These are phyloP conservation scores for Eleusine coracana DNA, from an alignment of 176 grass and related monocot genomes.

Conservation along the genomic window DNA sequence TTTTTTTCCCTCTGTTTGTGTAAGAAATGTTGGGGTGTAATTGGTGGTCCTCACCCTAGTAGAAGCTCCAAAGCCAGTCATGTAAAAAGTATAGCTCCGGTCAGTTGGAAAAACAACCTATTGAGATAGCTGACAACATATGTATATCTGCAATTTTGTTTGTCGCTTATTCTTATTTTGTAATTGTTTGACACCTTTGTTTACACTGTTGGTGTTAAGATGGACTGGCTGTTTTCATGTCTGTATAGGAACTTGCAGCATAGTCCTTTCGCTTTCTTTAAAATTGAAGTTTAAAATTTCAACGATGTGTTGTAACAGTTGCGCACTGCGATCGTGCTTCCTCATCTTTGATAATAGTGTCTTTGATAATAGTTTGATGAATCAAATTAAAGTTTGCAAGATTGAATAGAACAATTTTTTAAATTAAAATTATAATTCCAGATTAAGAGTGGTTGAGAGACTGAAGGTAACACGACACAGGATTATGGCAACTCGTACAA, in stretches of 20 bases:
- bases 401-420: background rate
- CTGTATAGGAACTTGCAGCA: background rate
- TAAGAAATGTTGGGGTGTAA: constrained; percentile 57
- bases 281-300: background rate
- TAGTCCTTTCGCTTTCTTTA: background rate
- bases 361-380: background rate
- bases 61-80: constrained; percentile 59
- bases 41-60: constrained; percentile 50
- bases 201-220: background rate
- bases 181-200: constrained; percentile 17
- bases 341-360: background rate
- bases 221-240: background rate
- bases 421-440: too few relatives aligned
- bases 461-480: too few relatives aligned
- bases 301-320: background rate
- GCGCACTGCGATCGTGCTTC: background rate
- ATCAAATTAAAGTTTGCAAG: background rate
- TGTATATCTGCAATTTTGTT: constrained; percentile 79
- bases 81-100: constrained; percentile 77
- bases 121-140: constrained; percentile 65
- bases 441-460: too few relatives aligned
- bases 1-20: constrained; percentile 38
- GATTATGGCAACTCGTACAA: background rate
- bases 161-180: constrained; percentile 33
- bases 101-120: constrained; percentile 45